Evolutionary conservation across 768 basidiomycete species (phyloP), one percentile per base, ranked within the genome.

Genomic region (Suillus hirtellus): DNA sequence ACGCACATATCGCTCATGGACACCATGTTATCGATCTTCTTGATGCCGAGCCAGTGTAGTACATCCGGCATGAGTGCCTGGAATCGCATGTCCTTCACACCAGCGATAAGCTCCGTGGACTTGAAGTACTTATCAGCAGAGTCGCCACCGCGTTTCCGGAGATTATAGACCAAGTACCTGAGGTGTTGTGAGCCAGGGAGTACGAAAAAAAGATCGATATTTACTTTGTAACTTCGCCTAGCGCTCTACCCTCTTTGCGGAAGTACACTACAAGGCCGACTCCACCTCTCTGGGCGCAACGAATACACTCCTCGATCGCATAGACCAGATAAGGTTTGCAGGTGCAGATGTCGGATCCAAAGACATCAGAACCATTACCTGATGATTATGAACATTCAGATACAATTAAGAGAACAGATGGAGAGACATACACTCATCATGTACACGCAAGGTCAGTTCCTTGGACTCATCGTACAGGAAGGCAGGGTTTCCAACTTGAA

Each of bases 61-160:
- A 97, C 90, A 72, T 99, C 96, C 3, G 96, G 96, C 95, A 99
- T 97, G 64, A 94, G 81, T 24, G 89, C 92, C 73, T 89, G 83
- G 88, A 95, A 95, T n/a, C 94, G 86, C 93, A 95, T 93, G 71
- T 95, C 93, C 77, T 94, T 92, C 27, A 97, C 95, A 10, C 96
- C 96, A 0, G 96, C 96, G 64, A 98, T 92, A 66, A 92, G 79
- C 76, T 96, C 96, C 0, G 96, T 98, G 6, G 89, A 87, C 73
- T 91, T 89, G 83, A 99, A 98, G 80, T 99, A 99, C 71, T 89
- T 87, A 76, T 94, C 89, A 1, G 96, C 96, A 1, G 86, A 87
- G 76, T 99, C 96, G 7, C 95, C 95, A 3, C 90, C 92, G 50
- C 96, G 89, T 77, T 99, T 98, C 63, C 96, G 89, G 11, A 95